These are phyloP conservation scores for Priceomyces melissophilus DNA, from an alignment of 805 yeast genomes.

Conservation along the genomic window DNA sequence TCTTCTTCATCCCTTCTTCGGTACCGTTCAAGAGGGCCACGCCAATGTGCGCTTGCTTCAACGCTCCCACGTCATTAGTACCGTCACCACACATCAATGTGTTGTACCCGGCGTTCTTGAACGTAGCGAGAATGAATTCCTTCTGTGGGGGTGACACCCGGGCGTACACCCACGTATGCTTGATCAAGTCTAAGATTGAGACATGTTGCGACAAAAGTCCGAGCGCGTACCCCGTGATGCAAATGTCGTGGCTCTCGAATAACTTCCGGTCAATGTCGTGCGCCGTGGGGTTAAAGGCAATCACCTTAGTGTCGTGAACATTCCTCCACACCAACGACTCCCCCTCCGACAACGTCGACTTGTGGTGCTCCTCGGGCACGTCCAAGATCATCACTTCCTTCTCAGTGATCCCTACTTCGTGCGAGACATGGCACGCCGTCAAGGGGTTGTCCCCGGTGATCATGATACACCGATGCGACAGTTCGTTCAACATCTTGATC, in stretches of 20 bases:
- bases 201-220: constrained; percentile 60
- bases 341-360: constrained; percentile 24
- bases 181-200: constrained; percentile 69
- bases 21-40: constrained; percentile 97
- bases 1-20: constrained; percentile 85
- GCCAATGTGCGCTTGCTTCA: constrained; percentile 98
- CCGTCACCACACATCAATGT: constrained; percentile 99
- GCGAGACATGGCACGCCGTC: constrained; percentile 97
- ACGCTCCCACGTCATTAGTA: constrained; percentile 99
- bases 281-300: constrained; percentile 61
- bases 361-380: constrained; percentile 69
- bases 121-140: constrained; percentile 79
- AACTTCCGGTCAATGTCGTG: constrained; percentile 54
- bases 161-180: constrained; percentile 95
- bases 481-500: constrained; percentile 87
- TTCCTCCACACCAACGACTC: constrained; percentile 78
- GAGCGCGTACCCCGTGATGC: constrained; percentile 91
- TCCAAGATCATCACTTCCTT: constrained; percentile 84
- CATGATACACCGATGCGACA: constrained; percentile 94
- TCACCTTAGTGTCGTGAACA: constrained; percentile 68
- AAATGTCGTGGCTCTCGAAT: constrained; percentile 72
- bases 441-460: constrained; percentile 98
- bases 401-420: constrained; percentile 83
- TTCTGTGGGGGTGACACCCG: constrained; percentile 96
- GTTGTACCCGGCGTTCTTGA: constrained; percentile 84